phyloP scores from a whole-genome alignment of 192 early-diverging fungal genomes.

The Globomyces pollinis-pini region DNA sequence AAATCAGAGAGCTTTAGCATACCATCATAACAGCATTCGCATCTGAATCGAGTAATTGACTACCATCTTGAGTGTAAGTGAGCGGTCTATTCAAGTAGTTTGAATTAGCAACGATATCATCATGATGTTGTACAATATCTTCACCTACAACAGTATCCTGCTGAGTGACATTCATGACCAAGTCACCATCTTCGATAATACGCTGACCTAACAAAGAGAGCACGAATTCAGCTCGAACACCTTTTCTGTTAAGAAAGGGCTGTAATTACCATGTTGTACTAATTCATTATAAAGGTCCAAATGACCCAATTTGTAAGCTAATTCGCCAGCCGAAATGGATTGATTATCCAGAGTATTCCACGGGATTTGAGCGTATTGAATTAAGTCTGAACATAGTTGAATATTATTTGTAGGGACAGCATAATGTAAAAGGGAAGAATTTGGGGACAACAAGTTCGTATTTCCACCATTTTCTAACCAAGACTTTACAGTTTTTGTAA shows the following conservation, averaged over 20 bases:
- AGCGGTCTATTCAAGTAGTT: conserved; percentile 73
- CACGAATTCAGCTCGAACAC: conserved; percentile 75
- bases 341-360: conserved; percentile 25
- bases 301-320: conserved; percentile 63
- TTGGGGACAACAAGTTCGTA: no score
- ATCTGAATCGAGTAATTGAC: conserved; percentile 74
- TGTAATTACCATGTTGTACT: conserved; percentile 80
- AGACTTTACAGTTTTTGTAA: no score
- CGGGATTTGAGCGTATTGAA: conserved; percentile 4
- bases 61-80: conserved; percentile 65
- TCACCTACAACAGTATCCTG: no score
- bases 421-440: not conserved
- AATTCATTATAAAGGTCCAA: conserved; percentile 64
- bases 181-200: conserved; percentile 28
- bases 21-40: conserved; percentile 97
- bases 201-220: conserved; percentile 47
- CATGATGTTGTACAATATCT: conserved; percentile 6
- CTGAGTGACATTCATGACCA: no score
- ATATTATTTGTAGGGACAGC: not conserved
- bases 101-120: conserved; percentile 45
- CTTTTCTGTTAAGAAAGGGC: no score
- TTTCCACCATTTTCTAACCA: no score
- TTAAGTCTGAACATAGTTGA: not conserved
- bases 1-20: no score
- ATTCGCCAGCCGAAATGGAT: conserved; percentile 78